phyloP scores from a whole-genome alignment of 805 yeast species.

The Cyberlindnera galapagoensis region DNA sequence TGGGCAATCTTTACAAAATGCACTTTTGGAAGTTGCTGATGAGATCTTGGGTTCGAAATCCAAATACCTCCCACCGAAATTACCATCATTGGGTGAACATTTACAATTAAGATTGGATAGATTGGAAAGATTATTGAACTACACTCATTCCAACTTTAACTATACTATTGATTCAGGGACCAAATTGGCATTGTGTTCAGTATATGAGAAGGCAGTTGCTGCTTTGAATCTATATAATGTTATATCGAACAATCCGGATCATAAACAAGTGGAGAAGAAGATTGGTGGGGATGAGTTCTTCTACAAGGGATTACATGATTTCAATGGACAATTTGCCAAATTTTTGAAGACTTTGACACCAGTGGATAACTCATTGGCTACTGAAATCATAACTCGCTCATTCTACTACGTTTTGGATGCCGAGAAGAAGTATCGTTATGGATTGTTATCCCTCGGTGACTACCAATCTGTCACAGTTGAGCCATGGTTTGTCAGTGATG shows the following conservation, averaged over 20 bases:
- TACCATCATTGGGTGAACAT: constrained; percentile 45
- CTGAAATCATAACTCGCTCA: constrained; percentile 21
- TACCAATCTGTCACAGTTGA: constrained; percentile 24
- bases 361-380: constrained; percentile 13
- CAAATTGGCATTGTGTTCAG: constrained; percentile 33
- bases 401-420: constrained; percentile 30
- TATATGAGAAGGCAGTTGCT: constrained; percentile 40
- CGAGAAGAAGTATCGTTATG: constrained; percentile 32
- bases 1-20: constrained; percentile 37
- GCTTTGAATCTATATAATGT: constrained; percentile 24
- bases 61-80: constrained; percentile 46
- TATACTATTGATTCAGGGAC: constrained; percentile 26
- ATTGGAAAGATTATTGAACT: constrained; percentile 39
- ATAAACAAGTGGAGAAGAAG: constrained; percentile 1
- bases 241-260: constrained; percentile 4
- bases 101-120: constrained; percentile 42
- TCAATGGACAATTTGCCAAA: constrained; percentile 22
- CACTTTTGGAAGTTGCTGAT: constrained; percentile 42
- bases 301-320: constrained; percentile 18
- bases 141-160: constrained; percentile 39
- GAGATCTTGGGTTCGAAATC: constrained; percentile 56
- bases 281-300: constrained; percentile 18
- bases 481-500: constrained; percentile 45
- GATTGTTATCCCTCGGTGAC: constrained; percentile 27
- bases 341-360: constrained; percentile 19